Base-by-base conservation (phyloP, 495 filamentous ascomycete species). In the Hyaloscypha finlandica region DNA sequence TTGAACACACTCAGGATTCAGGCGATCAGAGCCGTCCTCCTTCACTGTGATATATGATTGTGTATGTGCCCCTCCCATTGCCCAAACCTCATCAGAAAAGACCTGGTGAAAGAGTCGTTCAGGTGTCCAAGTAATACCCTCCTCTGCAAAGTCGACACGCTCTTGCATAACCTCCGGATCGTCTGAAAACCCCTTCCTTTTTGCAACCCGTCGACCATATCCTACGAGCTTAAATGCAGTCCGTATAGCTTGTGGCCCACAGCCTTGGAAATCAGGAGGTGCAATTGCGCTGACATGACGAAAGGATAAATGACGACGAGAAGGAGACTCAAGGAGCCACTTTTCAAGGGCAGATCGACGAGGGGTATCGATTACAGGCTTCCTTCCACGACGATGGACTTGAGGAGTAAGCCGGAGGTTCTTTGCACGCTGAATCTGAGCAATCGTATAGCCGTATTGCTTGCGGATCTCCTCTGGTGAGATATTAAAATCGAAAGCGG, bases 101-200 rank as follows among this genome's bases (percentile, higher is more conserved):
- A 76, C 56, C 39, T 73, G 67, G n/a, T 53, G 55, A 5, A 29
- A 29, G 66, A 65, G 75, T 58, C 73, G 39, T 16, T 70, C 51
- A 35, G 39, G 30, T 8, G 68, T 66, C 70, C 58, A 77, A 22
- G 59, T 1, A 0, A 59, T 8, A 19, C 70, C 33, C 2, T 69
- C 65, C 22, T 59, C 3, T 6, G 69, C 74, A 68, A 64, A 76
- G 11, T n/a, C 22, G 19, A 66, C n/a, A 35, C 70, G 66, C 33
- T 30, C n/a, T 4, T 16, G 51, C 3, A 61, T 42, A 37, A 61
- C 35, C 33, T 11, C 5, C 4, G 58, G 58, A 42, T 61, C 58
- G 31, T 61, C 58, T 9, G 58, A 61, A 32, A 61, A 61, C 31
- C 58, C 58, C 35, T 61, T 61, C 35, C 22, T 61, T 1, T 19